Percentiles rank a stretch among this genome's conserved stretches.
Conservation (phyloP, 441 rosid genomes). For the Geranium incanum region DNA sequence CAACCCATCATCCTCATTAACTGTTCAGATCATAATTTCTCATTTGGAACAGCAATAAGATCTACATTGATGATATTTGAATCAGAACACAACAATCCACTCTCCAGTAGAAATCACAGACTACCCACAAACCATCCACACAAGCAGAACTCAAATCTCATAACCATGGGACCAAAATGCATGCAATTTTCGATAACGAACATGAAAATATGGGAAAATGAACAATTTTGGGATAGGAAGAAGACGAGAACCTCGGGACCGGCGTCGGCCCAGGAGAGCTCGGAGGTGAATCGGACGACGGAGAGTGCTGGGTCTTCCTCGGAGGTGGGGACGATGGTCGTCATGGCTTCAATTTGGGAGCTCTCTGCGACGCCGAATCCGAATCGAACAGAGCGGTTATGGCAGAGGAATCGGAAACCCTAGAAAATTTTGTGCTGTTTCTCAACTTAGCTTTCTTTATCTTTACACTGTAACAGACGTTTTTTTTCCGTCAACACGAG, state of each 20-base stretch:
- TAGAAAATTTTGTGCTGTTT: not conserved
- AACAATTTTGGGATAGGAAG: not conserved
- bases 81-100: too few species aligned
- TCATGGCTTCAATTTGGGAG: constrained; percentile 26
- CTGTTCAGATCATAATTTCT: too few species aligned
- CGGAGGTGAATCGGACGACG: constrained; percentile 85
- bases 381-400: not conserved
- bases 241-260: constrained; percentile 66
- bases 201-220: not conserved
- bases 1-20: not conserved
- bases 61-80: too few species aligned
- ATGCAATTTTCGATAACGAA: not conserved
- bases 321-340: constrained; percentile 85
- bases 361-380: constrained; percentile 4
- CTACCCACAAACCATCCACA: too few species aligned
- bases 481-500: not conserved
- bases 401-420: not conserved
- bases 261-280: constrained; percentile 96
- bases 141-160: not conserved
- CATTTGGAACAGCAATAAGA: too few species aligned
- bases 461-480: not conserved
- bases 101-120: too few species aligned
- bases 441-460: not conserved
- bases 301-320: constrained; percentile 90
- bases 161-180: not conserved